These are phyloP conservation scores for Byssoonygena ceratinophila DNA, from an alignment of 2,329 filamentous ascomycete species.

Conservation along the genomic window DNA sequence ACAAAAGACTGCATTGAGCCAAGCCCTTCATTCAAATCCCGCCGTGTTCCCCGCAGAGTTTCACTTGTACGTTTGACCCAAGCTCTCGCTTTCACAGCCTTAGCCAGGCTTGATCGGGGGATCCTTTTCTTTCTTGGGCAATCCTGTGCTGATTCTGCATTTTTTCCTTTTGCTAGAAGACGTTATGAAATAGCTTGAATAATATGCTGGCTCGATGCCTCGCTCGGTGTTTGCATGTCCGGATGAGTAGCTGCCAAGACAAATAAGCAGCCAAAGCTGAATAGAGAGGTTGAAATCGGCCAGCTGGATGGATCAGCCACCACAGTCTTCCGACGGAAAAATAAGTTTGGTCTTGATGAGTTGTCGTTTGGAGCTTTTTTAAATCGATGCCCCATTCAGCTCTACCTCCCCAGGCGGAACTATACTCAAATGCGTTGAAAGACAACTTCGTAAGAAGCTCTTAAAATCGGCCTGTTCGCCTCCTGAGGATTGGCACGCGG, in stretches of 20 bases:
- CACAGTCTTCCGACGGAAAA: neutral
- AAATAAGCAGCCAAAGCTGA: constrained; percentile 4
- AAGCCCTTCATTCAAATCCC: neutral
- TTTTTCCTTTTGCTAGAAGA: no score
- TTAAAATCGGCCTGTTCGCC: no score
- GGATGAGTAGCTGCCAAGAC: constrained; percentile 4
- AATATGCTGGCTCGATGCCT: no score
- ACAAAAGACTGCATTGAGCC: constrained; percentile 2
- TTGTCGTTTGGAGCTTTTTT: constrained; percentile 1
- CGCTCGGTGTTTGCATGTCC: no score
- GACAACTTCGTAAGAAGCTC: no score
- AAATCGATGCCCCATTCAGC: neutral
- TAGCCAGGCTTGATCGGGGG: neutral
- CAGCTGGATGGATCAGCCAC: neutral
- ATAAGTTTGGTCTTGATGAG: constrained; percentile 2
- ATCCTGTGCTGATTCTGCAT: no score
- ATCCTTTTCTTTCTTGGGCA: neutral
- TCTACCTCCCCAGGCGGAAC: neutral
- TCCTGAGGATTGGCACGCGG: neutral
- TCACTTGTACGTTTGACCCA: neutral
- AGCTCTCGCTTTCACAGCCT: neutral
- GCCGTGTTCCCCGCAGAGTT: neutral
- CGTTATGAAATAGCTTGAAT: no score
- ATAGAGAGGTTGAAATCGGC: neutral
- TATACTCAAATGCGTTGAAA: no score